Percentiles rank a stretch among this genome's conserved stretches.
Evolutionary conservation across 306 rosid species (phyloP).

Genomic region (Cucurbita ficifolia): DNA sequence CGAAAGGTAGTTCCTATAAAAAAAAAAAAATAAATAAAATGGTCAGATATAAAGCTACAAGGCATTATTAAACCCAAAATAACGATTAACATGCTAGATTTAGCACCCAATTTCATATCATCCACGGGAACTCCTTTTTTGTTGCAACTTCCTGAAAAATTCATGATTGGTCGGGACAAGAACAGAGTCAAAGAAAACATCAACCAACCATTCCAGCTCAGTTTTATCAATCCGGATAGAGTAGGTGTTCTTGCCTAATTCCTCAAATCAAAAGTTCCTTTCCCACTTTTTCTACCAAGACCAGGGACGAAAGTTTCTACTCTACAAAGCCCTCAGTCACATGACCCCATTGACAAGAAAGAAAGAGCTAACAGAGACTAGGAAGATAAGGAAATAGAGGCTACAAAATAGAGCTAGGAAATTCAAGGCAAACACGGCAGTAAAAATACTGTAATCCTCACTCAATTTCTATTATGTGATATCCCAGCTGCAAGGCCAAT

Average conservation of each 20-base stretch:
- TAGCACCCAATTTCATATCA: background rate
- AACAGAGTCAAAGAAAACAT: no score
- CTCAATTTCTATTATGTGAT: background rate
- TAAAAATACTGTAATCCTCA: background rate
- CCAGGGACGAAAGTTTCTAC: background rate
- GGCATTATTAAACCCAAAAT: background rate
- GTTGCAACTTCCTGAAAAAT: background rate
- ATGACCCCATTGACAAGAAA: background rate
- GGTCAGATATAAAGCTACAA: conserved; percentile 1
- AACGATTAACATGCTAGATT: background rate
- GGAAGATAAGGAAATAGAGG: background rate
- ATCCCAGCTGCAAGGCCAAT: background rate
- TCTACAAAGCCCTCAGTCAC: background rate
- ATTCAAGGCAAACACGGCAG: background rate
- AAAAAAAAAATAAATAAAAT: background rate
- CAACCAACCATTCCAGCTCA: no score
- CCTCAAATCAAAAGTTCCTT: background rate
- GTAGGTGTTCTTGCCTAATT: background rate
- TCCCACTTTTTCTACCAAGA: background rate
- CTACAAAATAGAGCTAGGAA: background rate
- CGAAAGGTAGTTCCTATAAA: conserved; percentile 82
- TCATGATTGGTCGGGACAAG: background rate
- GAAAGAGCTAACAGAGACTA: background rate
- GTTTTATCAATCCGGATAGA: no score
- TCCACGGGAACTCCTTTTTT: background rate